These are phyloP conservation scores for Phylloporus sp. DNA, from an alignment of 768 basidiomycete species.

Conservation along the genomic window DNA sequence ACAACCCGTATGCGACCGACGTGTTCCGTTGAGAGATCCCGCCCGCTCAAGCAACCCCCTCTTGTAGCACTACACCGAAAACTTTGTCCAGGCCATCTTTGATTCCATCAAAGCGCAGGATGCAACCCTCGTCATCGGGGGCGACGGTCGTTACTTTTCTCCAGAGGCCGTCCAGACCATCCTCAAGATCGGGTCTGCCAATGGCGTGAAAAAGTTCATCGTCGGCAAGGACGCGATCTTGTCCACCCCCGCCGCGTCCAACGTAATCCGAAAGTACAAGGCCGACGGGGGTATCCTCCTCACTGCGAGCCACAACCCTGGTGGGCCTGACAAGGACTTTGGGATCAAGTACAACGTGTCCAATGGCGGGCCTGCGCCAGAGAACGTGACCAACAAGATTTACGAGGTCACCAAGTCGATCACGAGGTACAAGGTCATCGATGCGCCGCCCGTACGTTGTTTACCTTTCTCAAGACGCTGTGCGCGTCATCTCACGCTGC, in stretches of 20 bases:
- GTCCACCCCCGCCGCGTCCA: constrained; percentile 95
- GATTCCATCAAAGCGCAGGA: constrained; percentile 80
- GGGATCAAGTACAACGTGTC: constrained; percentile 99
- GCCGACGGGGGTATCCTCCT: constrained; percentile 95
- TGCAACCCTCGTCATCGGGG: constrained; percentile 88
- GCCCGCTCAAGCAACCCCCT: constrained; percentile 18
- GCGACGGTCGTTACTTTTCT: constrained; percentile 93
- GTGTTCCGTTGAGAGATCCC: not conserved
- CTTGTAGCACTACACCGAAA: constrained; percentile 92
- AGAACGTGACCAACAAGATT: constrained; percentile 93
- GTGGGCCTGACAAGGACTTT: constrained; percentile 97
- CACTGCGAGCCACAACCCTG: constrained; percentile 97
- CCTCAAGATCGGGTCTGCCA: constrained; percentile 89
- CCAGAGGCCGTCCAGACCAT: constrained; percentile 86
- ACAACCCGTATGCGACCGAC: constrained; percentile 63
- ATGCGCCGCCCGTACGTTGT: constrained; percentile 62
- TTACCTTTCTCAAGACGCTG: not conserved
- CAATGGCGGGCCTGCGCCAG: constrained; percentile 97
- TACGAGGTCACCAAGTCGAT: constrained; percentile 89
- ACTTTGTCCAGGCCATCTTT: constrained; percentile 93
- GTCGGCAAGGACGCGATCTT: constrained; percentile 88
- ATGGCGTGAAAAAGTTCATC: constrained; percentile 88
- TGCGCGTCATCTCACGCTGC: not conserved
- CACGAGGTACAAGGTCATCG: constrained; percentile 76
- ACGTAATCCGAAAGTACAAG: constrained; percentile 93